phyloP scores from a whole-genome alignment of 2,329 filamentous ascomycete species.

The Magnaporthales sp. region DNA sequence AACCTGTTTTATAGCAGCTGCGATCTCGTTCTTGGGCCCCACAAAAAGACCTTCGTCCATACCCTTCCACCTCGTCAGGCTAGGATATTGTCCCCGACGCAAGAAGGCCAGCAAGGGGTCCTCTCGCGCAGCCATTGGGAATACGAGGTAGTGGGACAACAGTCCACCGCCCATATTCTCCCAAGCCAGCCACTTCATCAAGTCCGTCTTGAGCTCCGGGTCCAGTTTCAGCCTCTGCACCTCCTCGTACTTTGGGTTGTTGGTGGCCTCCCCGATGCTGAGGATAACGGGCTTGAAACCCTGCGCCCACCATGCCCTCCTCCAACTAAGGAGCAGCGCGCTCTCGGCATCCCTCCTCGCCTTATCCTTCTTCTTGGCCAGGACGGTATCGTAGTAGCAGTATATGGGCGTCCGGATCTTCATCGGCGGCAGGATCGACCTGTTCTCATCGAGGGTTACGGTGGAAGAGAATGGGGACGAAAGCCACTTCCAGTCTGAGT shows the following conservation, averaged over 20 bases:
- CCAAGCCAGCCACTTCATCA: conserved; percentile 89
- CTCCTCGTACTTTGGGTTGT: conserved; percentile 68
- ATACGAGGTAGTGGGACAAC: conserved; percentile 66
- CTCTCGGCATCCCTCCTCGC: conserved; percentile 65
- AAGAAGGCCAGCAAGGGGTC: conserved; percentile 65
- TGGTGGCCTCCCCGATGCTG: conserved; percentile 69
- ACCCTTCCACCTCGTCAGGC: conserved; percentile 64
- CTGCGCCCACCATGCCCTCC: conserved; percentile 90
- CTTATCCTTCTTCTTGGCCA: conserved; percentile 44
- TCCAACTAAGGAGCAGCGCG: conserved; percentile 75
- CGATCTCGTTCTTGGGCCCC: conserved; percentile 57
- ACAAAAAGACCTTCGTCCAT: conserved; percentile 66
- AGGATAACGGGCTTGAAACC: conserved; percentile 83
- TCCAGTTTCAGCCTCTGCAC: conserved; percentile 57
- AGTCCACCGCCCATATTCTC: conserved; percentile 81
- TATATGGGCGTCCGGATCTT: conserved; percentile 66
- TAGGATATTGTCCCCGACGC: conserved; percentile 65
- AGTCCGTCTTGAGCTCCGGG: conserved; percentile 54
- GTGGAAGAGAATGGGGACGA: conserved; percentile 75
- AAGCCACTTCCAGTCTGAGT: conserved; percentile 82
- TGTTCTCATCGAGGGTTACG: conserved; percentile 70
- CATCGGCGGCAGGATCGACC: conserved; percentile 74
- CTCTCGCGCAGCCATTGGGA: conserved; percentile 74
- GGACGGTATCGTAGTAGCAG: conserved; percentile 75
- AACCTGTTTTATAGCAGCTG: conserved; percentile 51